Base-by-base conservation (phyloP, 305 asterid genomes). In the Plantago coronopus region DNA sequence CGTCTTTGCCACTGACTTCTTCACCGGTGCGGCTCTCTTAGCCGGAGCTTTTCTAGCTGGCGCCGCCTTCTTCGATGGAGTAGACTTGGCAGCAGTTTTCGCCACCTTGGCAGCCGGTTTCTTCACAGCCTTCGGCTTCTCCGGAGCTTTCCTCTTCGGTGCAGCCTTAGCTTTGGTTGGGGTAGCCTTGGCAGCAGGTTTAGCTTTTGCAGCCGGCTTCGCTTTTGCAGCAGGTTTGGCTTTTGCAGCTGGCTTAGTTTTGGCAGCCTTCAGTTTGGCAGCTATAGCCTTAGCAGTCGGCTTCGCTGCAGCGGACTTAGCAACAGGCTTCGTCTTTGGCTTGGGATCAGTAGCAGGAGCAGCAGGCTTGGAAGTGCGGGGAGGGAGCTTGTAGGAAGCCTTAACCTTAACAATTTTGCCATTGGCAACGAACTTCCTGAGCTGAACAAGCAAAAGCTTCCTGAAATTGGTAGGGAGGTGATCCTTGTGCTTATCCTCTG, bases 351-450 rank as follows among this genome's bases (percentile, higher is more conserved):
- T n/a, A n/a, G n/a, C n/a, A n/a, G n/a, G 64, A 4, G 31, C 61
- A 12, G 8, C 29, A 18, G 74, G 65, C 61, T 17, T 78, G 2
- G 79, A 7, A 22, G 86, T 1, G 11, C 78, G 77, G 31, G 95
- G 27, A 0, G 97, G 95, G 21, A 91, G 64, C 72, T 91, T 91
- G 15, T 60, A 91, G 0, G 98, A 91, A 38, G 57, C 76, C 63
- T 91, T 91, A 0, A 88, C 84, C 37, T 89, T 89, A 3, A 77
- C 76, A 7, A 91, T 88, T 71, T 86, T 91, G 0, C 59, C 91
- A 43, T 78, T 76, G 0, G 88, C 81, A 12, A 91, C 98, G 3
- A 84, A 55, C 77, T 83, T 91, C 62, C 55, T 86, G 85, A 91
- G 66, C 65, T 91, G 98, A 51, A 79, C 76, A n/a, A 86, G 74